phyloP scores from a whole-genome alignment of 1,284 basidiomycete genomes.

The Mycena sp. region DNA sequence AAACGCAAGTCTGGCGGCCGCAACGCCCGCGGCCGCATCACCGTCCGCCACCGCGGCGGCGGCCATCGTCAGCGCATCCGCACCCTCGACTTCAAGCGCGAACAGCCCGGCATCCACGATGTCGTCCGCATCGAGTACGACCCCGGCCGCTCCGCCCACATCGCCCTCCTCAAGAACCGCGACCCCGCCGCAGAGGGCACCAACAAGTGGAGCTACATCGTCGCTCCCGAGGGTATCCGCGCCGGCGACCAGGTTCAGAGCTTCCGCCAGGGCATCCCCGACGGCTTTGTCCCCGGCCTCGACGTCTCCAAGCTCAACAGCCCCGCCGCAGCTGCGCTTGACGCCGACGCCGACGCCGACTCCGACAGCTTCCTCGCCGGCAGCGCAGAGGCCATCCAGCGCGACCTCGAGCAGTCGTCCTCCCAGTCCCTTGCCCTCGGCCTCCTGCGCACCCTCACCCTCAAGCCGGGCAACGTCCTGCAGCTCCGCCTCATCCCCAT shows the following conservation, averaged over 20 bases:
- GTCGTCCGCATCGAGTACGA: conserved; percentile 98
- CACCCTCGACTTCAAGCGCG: conserved; percentile 87
- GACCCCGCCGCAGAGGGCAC: conserved; percentile 56
- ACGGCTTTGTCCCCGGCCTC: conserved; percentile 78
- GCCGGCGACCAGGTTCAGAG: conserved; percentile 92
- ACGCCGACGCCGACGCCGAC: conserved; percentile 29
- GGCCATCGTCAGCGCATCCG: conserved; percentile 92
- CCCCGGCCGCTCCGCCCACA: conserved; percentile 93
- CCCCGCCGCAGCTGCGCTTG: conserved; percentile 30
- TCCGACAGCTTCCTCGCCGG: conserved; percentile 29
- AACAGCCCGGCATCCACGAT: conserved; percentile 82
- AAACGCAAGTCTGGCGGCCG: conserved; percentile 89
- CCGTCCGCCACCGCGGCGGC: conserved; percentile 90
- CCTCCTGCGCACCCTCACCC: conserved; percentile 85
- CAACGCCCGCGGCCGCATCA: conserved; percentile 86
- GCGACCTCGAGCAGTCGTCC: conserved; percentile 43
- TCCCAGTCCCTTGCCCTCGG: conserved; percentile 82
- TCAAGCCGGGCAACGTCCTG: conserved; percentile 94
- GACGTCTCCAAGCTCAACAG: conserved; percentile 41
- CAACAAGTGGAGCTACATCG: conserved; percentile 84
- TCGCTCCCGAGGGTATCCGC: conserved; percentile 90
- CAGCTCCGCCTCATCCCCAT: conserved; percentile 92
- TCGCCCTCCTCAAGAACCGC: conserved; percentile 84
- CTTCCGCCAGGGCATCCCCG: conserved; percentile 85
- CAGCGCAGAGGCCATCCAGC: conserved; percentile 2